These are phyloP conservation scores for Acorus calamus DNA, from an alignment of 106 monocot species.

Conservation along the genomic window DNA sequence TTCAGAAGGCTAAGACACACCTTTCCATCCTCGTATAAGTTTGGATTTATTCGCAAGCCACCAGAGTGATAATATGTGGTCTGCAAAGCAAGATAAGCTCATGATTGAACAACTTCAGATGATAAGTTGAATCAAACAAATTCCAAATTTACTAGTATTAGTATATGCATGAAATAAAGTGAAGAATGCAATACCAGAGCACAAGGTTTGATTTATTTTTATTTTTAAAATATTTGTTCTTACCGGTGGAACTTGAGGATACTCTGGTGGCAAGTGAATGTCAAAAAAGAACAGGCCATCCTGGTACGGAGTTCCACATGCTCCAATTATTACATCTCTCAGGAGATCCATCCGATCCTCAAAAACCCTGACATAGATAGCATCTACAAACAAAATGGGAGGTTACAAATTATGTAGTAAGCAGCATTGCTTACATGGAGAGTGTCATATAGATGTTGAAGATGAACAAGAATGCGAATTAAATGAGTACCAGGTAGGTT, in stretches of 20 bases:
- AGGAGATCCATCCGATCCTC: constrained; percentile 74
- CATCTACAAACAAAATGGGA: constrained; percentile 15
- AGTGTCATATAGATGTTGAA: no score
- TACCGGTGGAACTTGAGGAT: constrained; percentile 70
- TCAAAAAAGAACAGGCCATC: constrained; percentile 87
- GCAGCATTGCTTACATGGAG: no score
- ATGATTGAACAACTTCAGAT: no score
- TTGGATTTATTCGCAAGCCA: not conserved
- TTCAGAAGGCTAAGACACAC: not conserved
- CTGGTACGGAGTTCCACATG: constrained; percentile 80
- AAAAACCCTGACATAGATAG: constrained; percentile 56
- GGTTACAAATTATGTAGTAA: no score
- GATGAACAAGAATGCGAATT: no score
- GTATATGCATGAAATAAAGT: no score
- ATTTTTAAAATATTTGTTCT: not conserved
- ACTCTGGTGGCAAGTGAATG: constrained; percentile 40
- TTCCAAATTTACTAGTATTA: no score
- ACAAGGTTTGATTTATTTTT: no score
- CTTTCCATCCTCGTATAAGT: not conserved
- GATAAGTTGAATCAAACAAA: no score
- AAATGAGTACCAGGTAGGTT: constrained; percentile 53
- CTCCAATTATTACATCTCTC: constrained; percentile 65
- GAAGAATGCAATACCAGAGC: no score
- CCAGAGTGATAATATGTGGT: not conserved
- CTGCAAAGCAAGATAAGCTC: not conserved